A percentile compares a stretch with the other conserved stretches of the same genome.
Evolutionary conservation across 441 rosid genomes (phyloP).

Genomic region (Iberis amara): DNA sequence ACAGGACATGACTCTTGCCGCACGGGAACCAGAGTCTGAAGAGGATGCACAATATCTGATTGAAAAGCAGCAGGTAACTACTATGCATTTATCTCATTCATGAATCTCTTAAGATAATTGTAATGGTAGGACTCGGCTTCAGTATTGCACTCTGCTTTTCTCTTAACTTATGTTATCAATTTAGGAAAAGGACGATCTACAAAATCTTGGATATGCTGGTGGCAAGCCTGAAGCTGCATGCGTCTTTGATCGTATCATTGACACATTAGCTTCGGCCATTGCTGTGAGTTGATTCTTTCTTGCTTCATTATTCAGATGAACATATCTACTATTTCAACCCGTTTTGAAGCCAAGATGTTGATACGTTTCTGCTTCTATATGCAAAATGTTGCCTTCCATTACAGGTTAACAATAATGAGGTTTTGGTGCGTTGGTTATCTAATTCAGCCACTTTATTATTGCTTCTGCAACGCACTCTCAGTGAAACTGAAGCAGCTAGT

Average conservation of each 20-base stretch:
- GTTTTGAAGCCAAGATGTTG: slow-evolving; percentile 4
- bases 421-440: slow-evolving; percentile 81
- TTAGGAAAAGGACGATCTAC: slow-evolving; percentile 85
- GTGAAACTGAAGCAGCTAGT: slow-evolving; percentile 1
- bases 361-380: not conserved
- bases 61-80: slow-evolving; percentile 91
- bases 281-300: slow-evolving; percentile 43
- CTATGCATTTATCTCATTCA: slow-evolving; percentile 9
- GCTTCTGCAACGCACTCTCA: slow-evolving; percentile 81
- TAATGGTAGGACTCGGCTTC: slow-evolving; percentile 1
- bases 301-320: not conserved
- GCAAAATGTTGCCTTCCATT: slow-evolving; percentile 32
- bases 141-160: not conserved
- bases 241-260: slow-evolving; percentile 80
- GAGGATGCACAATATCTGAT: slow-evolving; percentile 92
- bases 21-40: slow-evolving; percentile 58
- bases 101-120: slow-evolving; percentile 1
- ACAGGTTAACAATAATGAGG: slow-evolving; percentile 69
- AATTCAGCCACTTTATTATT: slow-evolving; percentile 69
- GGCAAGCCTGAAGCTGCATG: slow-evolving; percentile 87
- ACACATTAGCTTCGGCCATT: slow-evolving; percentile 72
- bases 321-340: no score
- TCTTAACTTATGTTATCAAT: not conserved
- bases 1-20: slow-evolving; percentile 57
- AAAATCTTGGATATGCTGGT: slow-evolving; percentile 77